Base-by-base conservation (phyloP, 176 grass and related monocot genomes). In the Chrysopogon serrulatus region DNA sequence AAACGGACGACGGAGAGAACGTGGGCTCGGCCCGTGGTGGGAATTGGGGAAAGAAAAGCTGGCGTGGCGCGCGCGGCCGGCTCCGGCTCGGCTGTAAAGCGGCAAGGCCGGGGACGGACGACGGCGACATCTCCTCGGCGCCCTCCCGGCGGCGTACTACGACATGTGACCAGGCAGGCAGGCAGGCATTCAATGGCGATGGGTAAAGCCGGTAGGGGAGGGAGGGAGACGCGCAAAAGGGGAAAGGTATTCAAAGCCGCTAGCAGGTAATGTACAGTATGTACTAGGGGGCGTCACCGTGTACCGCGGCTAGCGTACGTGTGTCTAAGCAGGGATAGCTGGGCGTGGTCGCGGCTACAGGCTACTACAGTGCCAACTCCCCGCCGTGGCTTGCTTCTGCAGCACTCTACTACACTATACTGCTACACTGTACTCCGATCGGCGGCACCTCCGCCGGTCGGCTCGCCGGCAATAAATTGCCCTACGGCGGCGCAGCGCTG, bases 131-230 rank as follows among this genome's bases (percentile, higher is more conserved):
- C 54, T 86, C 65, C 43, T 87, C 27, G 66, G 48, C 36, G 36
- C 47, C n/a, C n/a, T n/a, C 54, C 54, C 19, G 54, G 54, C 65
- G 65, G 65, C 65, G 9, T 4, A 6, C 68, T n/a, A n/a, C n/a
- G n/a, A 7, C 83, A 75, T 68, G 80, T 87, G 84, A 75, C 65
- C 74, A 79, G 51, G 8, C 53, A 2, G 35, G n/a, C n/a, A n/a
- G n/a, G n/a, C n/a, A n/a, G 68, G 23, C 69, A 87, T 89, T 89
- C 1, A 84, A 87, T 89, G 84, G n/a, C n/a, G 43, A 71, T 9
- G 15, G 76, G 76, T 77, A 86, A 84, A 86, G 83, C 65, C 49
- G 65, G 70, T 68, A 49, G 31, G 37, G 49, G 74, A 35, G 33
- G n/a, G n/a, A n/a, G n/a, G n/a, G n/a, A 24, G 37, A 14, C 40